These are phyloP conservation scores for Quercus phellos DNA, from an alignment of 331 rosid species.

Conservation along the genomic window DNA sequence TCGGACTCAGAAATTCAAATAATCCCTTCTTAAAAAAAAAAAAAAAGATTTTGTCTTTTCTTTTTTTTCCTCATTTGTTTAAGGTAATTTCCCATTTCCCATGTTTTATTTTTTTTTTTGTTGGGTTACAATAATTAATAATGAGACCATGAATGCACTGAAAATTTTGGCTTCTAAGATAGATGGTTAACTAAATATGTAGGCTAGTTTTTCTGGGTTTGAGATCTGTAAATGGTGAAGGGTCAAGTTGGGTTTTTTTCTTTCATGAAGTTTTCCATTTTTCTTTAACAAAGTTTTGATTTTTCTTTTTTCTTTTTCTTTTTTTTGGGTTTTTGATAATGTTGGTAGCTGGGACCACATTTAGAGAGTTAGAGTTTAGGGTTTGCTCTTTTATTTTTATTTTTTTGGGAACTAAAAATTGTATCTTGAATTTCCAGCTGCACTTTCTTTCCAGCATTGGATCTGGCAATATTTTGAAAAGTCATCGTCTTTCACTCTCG, in stretches of 20 bases:
- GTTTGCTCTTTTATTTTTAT: too few relatives aligned
- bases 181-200: background rate
- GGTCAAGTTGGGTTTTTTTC: background rate
- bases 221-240: constrained; percentile 36
- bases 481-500: background rate
- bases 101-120: background rate
- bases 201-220: constrained; percentile 17
- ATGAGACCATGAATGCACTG: constrained; percentile 1
- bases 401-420: too few relatives aligned
- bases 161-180: background rate
- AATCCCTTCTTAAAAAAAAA: background rate
- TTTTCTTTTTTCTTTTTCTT: too few relatives aligned
- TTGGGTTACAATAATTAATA: background rate
- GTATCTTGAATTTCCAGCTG: constrained; percentile 15
- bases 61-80: constrained; percentile 6
- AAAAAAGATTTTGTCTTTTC: too few relatives aligned
- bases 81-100: constrained; percentile 25
- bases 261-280: background rate
- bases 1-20: too few relatives aligned
- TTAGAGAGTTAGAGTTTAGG: too few relatives aligned
- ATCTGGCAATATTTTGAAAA: constrained; percentile 38
- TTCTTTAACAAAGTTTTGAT: background rate
- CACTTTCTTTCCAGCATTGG: constrained; percentile 37
- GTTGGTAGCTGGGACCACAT: too few relatives aligned
- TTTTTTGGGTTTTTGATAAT: too few relatives aligned